These are phyloP conservation scores for Podospora comata DNA, from an alignment of 495 filamentous ascomycete species.

Conservation along the genomic window DNA sequence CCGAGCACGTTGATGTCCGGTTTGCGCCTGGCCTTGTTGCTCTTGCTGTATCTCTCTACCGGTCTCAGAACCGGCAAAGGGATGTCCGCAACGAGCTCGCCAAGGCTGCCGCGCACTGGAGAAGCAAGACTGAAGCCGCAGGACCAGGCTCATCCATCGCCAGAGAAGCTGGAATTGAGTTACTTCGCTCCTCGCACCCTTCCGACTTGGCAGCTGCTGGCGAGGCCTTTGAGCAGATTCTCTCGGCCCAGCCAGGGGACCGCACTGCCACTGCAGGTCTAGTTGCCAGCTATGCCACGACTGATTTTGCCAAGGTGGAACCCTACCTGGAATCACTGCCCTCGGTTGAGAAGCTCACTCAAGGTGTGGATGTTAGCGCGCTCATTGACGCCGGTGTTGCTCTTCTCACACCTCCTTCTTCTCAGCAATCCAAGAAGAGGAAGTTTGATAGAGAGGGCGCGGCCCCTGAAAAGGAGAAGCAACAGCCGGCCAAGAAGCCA, in stretches of 20 bases:
- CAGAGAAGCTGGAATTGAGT: slow-evolving; percentile 71
- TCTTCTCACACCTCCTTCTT: slow-evolving; percentile 43
- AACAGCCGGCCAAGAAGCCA: slow-evolving; percentile 61
- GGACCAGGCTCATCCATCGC: slow-evolving; percentile 56
- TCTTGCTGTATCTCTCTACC: slow-evolving; percentile 78
- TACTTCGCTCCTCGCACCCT: slow-evolving; percentile 67
- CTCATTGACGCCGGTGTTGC: slow-evolving; percentile 79
- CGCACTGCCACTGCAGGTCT: slow-evolving; percentile 70
- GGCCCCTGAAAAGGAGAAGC: slow-evolving; percentile 46
- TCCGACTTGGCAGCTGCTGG: slow-evolving; percentile 66
- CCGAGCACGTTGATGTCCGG: slow-evolving; percentile 60
- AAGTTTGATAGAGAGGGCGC: slow-evolving; percentile 38
- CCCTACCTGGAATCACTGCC: slow-evolving; percentile 62
- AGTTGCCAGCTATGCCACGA: slow-evolving; percentile 75
- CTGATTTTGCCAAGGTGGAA: slow-evolving; percentile 57
- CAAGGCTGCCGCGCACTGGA: slow-evolving; percentile 83
- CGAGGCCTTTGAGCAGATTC: slow-evolving; percentile 68
- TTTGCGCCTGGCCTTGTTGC: slow-evolving; percentile 84
- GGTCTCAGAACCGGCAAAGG: slow-evolving; percentile 68
- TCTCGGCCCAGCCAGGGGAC: slow-evolving; percentile 60
- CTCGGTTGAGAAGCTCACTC: slow-evolving; percentile 60
- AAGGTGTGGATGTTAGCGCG: slow-evolving; percentile 61
- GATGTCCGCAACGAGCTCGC: slow-evolving; percentile 69
- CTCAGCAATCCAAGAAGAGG: slow-evolving; percentile 30
- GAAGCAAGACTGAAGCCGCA: slow-evolving; percentile 43